Evolutionary conservation across 257 asterid genomes (phyloP).

Genomic region (Plectranthus barbatus): DNA sequence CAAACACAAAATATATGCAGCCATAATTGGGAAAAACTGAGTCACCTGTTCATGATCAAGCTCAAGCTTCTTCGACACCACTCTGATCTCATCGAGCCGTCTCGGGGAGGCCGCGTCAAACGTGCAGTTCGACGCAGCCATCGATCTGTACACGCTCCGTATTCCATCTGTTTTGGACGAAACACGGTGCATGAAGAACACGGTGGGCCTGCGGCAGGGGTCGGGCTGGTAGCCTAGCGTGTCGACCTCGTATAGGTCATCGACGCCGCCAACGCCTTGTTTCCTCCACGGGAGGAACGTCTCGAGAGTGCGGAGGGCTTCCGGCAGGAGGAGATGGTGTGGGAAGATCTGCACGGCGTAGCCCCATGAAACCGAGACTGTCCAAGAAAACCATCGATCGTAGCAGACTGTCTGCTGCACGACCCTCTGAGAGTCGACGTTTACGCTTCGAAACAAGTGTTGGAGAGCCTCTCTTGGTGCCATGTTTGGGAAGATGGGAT

Average conservation of each 20-base stretch:
- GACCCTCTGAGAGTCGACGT: slow-evolving; percentile 49
- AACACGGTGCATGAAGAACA: slow-evolving; percentile 40
- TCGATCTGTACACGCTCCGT: slow-evolving; percentile 32
- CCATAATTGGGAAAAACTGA: background rate
- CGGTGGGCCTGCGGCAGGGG: slow-evolving; percentile 49
- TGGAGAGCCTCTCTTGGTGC: slow-evolving; percentile 32
- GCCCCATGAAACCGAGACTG: slow-evolving; percentile 82
- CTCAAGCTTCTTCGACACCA: slow-evolving; percentile 44
- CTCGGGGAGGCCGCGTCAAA: slow-evolving; percentile 50
- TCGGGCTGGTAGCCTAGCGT: slow-evolving; percentile 28
- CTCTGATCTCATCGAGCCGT: slow-evolving; percentile 49
- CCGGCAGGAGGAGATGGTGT: slow-evolving; percentile 32
- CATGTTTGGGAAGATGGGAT: slow-evolving; percentile 65
- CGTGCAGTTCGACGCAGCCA: slow-evolving; percentile 41
- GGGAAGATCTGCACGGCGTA: slow-evolving; percentile 63
- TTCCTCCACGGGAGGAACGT: slow-evolving; percentile 52
- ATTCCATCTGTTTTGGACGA: slow-evolving; percentile 23
- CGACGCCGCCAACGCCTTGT: slow-evolving; percentile 15
- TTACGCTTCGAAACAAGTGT: slow-evolving; percentile 44
- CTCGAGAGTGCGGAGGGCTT: slow-evolving; percentile 44
- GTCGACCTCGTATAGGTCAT: slow-evolving; percentile 23
- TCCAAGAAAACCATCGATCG: slow-evolving; percentile 66
- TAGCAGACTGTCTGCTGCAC: slow-evolving; percentile 83
- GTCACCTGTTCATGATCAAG: slow-evolving; percentile 51
- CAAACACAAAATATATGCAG: background rate